A percentile compares a stretch with the other conserved stretches of the same genome.
phyloP scores from a whole-genome alignment of 1,284 basidiomycete species.

The Melampsora americana region DNA sequence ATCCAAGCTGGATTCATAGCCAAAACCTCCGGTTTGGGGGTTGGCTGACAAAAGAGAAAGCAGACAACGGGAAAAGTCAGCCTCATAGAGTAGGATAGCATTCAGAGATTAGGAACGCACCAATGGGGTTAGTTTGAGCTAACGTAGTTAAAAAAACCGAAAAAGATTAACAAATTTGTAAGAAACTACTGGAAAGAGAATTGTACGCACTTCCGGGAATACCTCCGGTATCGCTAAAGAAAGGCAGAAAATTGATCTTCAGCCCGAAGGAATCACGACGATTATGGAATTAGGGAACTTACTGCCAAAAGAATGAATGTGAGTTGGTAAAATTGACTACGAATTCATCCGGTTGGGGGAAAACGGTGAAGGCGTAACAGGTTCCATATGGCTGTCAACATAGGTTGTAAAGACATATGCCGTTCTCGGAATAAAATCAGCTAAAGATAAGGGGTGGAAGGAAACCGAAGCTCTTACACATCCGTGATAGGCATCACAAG shows the following conservation, averaged over 20 bases:
- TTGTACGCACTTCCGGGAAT: not conserved
- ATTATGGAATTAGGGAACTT: not conserved
- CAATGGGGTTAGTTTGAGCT: not conserved
- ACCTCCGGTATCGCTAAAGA: not conserved
- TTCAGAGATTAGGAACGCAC: too few relatives aligned
- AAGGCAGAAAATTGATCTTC: too few relatives aligned
- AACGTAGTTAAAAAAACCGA: too few relatives aligned
- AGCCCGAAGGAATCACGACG: not conserved
- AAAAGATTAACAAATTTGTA: not conserved
- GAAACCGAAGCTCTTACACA: conserved; percentile 11
- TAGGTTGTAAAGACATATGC: not conserved
- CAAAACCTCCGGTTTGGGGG: conserved; percentile 12
- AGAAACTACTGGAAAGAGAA: not conserved
- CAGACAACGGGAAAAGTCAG: too few relatives aligned
- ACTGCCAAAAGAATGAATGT: conserved; percentile 43
- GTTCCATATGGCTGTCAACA: conserved; percentile 31
- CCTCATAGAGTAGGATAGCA: too few relatives aligned
- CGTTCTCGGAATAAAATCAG: not conserved
- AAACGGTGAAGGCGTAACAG: conserved; percentile 24
- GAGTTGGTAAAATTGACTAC: conserved; percentile 29
- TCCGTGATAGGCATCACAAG: conserved; percentile 29
- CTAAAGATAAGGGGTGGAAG: not conserved
- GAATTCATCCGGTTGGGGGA: conserved; percentile 24
- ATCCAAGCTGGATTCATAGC: conserved; percentile 15
- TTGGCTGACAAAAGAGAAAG: not conserved